Conservation (phyloP, 306 rosid species). For the Lagenaria siceraria region DNA sequence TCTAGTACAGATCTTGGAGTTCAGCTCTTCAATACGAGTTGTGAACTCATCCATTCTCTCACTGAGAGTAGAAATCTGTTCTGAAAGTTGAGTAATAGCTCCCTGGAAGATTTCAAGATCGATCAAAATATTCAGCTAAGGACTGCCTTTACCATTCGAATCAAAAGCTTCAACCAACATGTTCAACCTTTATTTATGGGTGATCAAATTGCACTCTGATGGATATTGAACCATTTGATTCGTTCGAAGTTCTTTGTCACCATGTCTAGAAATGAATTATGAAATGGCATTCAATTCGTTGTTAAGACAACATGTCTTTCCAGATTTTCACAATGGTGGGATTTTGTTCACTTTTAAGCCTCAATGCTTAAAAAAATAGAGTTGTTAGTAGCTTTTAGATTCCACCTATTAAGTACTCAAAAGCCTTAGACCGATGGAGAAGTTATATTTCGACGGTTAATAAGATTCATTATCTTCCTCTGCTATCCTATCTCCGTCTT, state of each 20-base stretch:
- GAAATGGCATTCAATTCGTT: background rate
- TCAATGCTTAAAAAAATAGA: background rate
- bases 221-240: background rate
- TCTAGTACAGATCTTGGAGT: conserved; percentile 42
- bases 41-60: conserved; percentile 97
- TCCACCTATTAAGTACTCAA: background rate
- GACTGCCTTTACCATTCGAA: background rate
- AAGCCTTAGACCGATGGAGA: background rate
- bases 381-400: background rate
- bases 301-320: background rate
- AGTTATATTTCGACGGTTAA: background rate
- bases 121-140: background rate
- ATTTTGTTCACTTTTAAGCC: background rate
- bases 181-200: background rate
- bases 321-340: background rate
- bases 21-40: conserved; percentile 80
- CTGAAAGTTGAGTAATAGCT: conserved; percentile 81
- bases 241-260: background rate
- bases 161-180: background rate
- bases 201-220: background rate
- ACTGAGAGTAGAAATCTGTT: conserved; percentile 86
- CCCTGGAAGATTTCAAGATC: conserved; percentile 44
- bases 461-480: background rate
- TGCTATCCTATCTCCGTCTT: background rate
- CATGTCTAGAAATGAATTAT: background rate